phyloP scores from a whole-genome alignment of 73 alveolate genomes.

The Symbiodinium natans region DNA sequence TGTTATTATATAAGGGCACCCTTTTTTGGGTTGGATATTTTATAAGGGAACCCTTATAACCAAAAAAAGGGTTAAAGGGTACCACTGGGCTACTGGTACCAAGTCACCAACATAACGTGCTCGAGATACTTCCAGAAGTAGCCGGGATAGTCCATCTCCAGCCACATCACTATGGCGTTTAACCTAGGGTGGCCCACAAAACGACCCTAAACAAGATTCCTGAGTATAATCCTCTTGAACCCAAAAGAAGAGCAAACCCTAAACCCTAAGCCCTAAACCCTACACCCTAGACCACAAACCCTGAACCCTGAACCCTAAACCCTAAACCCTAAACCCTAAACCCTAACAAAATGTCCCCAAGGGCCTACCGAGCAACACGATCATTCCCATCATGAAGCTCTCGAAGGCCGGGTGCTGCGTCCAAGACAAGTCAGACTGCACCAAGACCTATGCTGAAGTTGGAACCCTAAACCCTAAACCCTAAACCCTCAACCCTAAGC shows the following conservation, averaged over 20 bases:
- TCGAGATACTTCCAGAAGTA: neutral
- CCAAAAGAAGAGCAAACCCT: too few relatives aligned
- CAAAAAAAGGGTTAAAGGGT: neutral
- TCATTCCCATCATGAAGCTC: neutral
- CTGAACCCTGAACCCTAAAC: too few relatives aligned
- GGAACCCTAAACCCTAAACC: too few relatives aligned
- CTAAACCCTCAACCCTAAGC: too few relatives aligned
- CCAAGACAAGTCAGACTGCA: slow-evolving; percentile 57
- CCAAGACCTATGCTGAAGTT: neutral
- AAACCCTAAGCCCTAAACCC: too few relatives aligned
- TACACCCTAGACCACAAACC: too few relatives aligned
- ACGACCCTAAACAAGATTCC: neutral
- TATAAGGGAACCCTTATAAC: neutral
- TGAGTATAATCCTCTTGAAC: too few relatives aligned
- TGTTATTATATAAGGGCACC: neutral
- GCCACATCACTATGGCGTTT: slow-evolving; percentile 76
- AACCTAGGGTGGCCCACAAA: neutral
- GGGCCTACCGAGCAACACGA: too few relatives aligned
- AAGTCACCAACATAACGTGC: neutral
- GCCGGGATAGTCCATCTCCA: slow-evolving; percentile 59
- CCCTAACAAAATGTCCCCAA: too few relatives aligned
- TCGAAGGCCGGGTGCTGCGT: slow-evolving; percentile 64
- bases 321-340: too few relatives aligned
- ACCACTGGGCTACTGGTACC: too few relatives aligned
- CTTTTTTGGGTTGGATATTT: neutral